Evolutionary conservation across 2,329 filamentous ascomycete species (phyloP).

Genomic region (Mycogone perniciosa): DNA sequence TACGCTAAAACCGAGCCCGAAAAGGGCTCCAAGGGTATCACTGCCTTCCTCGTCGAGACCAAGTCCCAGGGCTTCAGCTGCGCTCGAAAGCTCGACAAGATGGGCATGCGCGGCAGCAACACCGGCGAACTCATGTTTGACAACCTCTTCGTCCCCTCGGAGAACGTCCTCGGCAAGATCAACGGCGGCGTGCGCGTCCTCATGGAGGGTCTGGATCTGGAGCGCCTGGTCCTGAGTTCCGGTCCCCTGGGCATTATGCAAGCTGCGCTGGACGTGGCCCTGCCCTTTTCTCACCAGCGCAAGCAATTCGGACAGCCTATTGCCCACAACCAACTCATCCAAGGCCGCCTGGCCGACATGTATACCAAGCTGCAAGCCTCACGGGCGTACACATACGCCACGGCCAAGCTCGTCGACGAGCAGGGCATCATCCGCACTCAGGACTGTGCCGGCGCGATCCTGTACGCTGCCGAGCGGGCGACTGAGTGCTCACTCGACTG

Average conservation of each 20-base stretch:
- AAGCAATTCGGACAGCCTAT: conserved; percentile 85
- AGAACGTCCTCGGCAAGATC: conserved; percentile 72
- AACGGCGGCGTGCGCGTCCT: conserved; percentile 83
- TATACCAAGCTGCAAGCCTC: conserved; percentile 86
- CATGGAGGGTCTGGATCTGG: conserved; percentile 94
- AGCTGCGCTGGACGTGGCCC: conserved; percentile 73
- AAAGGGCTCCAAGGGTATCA: conserved; percentile 81
- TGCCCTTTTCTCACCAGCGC: conserved; percentile 84
- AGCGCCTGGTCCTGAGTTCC: conserved; percentile 83
- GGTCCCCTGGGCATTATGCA: conserved; percentile 95
- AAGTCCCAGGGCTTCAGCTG: conserved; percentile 71
- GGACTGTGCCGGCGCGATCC: conserved; percentile 88
- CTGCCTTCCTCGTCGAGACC: conserved; percentile 82
- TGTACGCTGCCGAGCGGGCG: conserved; percentile 87
- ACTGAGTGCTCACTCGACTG: conserved; percentile 82
- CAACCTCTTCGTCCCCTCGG: conserved; percentile 77
- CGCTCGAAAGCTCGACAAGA: conserved; percentile 88
- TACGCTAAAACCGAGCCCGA: conserved; percentile 90
- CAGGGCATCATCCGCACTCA: conserved; percentile 68
- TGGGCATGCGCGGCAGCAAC: conserved; percentile 96
- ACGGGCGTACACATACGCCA: conserved; percentile 79
- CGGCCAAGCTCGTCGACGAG: conserved; percentile 75
- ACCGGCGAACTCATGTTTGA: conserved; percentile 93
- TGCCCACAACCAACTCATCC: conserved; percentile 86
- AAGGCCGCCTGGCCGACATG: conserved; percentile 94